Percentiles rank a stretch among this genome's conserved stretches.
These are phyloP conservation scores for Candida dubliniensis DNA, from an alignment of 1,139 yeast genomes.

Conservation along the genomic window DNA sequence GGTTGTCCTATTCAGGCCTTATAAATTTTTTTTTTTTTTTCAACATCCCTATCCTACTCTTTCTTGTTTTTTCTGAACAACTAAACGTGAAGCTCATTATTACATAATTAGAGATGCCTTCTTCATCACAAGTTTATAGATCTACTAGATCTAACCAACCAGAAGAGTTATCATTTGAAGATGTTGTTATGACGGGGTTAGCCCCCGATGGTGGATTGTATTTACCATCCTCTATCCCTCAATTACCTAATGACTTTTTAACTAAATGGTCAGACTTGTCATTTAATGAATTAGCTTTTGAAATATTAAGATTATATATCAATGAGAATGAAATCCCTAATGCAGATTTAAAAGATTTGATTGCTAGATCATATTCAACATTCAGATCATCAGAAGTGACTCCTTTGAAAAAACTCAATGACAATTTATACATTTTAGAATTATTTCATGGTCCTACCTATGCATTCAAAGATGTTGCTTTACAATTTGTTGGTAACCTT, in stretches of 20 bases:
- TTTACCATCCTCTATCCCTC: conserved; percentile 81
- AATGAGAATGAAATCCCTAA: conserved; percentile 67
- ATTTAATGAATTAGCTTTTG: conserved; percentile 84
- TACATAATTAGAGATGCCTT: not conserved
- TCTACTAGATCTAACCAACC: conserved; percentile 74
- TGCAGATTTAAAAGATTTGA: conserved; percentile 61
- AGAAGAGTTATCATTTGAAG: conserved; percentile 75
- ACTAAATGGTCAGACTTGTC: conserved; percentile 69
- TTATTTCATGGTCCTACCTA: conserved; percentile 98
- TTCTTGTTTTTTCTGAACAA: not conserved
- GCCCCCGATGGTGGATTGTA: conserved; percentile 97
- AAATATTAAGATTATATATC: conserved; percentile 80
- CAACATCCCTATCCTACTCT: not conserved
- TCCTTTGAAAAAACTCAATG: conserved; percentile 65
- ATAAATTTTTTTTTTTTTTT: conserved; percentile 3
- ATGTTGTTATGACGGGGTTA: conserved; percentile 88
- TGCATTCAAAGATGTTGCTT: conserved; percentile 97
- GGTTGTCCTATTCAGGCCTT: not conserved
- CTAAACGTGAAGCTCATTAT: too few species aligned
- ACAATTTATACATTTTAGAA: conserved; percentile 74
- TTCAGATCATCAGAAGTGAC: conserved; percentile 86
- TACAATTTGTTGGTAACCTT: conserved; percentile 94
- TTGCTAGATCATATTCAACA: conserved; percentile 77
- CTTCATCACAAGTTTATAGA: conserved; percentile 62
- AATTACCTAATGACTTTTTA: conserved; percentile 59